Conservation (phyloP, 1,139 yeast genomes). For the Yamadazyma atmosphaerica region DNA sequence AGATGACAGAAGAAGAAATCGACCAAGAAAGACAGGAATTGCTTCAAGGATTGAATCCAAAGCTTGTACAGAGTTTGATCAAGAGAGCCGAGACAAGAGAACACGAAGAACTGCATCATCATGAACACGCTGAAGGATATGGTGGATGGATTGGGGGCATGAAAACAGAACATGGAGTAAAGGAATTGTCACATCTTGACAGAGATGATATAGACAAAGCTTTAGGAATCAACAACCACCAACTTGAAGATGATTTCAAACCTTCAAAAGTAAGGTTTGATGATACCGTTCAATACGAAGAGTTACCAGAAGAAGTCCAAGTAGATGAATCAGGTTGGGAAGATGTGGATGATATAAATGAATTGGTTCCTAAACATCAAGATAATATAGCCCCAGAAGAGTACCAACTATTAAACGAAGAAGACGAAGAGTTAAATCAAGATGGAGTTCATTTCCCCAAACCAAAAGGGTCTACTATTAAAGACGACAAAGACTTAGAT, state of each 20-base stretch:
- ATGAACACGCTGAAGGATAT: conserved; percentile 62
- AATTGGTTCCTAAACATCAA: conserved; percentile 21
- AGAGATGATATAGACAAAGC: conserved; percentile 40
- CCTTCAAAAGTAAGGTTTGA: conserved; percentile 40
- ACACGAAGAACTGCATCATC: conserved; percentile 19
- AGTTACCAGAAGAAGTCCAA: conserved; percentile 24
- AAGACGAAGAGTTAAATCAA: conserved; percentile 23
- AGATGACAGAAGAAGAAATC: conserved; percentile 69
- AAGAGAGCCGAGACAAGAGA: conserved; percentile 38
- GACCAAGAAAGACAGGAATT: conserved; percentile 67
- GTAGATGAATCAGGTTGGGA: conserved; percentile 46
- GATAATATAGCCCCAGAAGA: conserved; percentile 40
- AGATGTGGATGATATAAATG: conserved; percentile 38
- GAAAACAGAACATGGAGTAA: conserved; percentile 35
- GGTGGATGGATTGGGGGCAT: conserved; percentile 77
- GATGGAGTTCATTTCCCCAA: conserved; percentile 62
- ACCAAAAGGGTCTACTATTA: conserved; percentile 27
- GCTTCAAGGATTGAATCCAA: conserved; percentile 65
- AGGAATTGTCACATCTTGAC: conserved; percentile 36
- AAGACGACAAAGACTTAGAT: conserved; percentile 43
- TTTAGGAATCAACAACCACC: conserved; percentile 26
- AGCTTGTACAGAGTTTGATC: conserved; percentile 57
- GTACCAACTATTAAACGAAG: conserved; percentile 38
- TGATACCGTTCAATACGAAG: conserved; percentile 41
- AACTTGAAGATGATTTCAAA: conserved; percentile 11